These are phyloP conservation scores for Auriculariales sp. DNA, from an alignment of 768 basidiomycete species.

Conservation along the genomic window DNA sequence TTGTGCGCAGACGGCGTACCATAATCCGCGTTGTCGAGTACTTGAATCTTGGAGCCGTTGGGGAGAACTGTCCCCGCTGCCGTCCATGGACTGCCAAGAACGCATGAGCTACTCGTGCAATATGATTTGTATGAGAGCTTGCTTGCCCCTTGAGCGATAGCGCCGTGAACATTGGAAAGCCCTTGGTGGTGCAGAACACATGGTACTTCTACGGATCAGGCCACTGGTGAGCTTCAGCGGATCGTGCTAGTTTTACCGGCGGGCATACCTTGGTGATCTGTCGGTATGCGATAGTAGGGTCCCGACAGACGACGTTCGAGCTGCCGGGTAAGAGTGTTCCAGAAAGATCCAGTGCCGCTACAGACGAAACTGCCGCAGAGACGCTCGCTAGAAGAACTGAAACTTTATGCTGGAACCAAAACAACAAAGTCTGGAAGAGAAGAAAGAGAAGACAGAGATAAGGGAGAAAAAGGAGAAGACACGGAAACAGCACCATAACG, in stretches of 20 bases:
- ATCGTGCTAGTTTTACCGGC: neutral
- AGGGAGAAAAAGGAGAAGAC: conserved; percentile 20
- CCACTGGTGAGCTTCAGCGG: neutral
- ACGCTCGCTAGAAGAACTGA: conserved; percentile 10
- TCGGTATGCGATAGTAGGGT: neutral
- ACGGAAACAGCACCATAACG: conserved; percentile 9
- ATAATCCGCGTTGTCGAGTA: neutral
- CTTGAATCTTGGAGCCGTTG: neutral
- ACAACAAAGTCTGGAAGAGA: conserved; percentile 19
- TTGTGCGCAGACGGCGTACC: no score
- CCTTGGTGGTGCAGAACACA: neutral
- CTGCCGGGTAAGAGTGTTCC: no score
- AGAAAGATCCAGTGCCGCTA: conserved; percentile 21
- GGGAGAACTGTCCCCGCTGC: neutral
- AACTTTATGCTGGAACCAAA: conserved; percentile 17
- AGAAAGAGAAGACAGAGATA: conserved; percentile 18
- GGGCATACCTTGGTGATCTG: neutral
- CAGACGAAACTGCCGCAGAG: conserved; percentile 13
- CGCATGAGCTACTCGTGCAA: neutral
- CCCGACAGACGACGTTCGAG: neutral
- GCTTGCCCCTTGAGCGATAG: neutral
- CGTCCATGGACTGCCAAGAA: neutral
- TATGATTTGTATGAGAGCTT: neutral
- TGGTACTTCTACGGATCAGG: neutral
- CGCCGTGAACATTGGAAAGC: neutral